Evolutionary conservation across 495 filamentous ascomycete species (phyloP).

Genomic region (Penicillium canescens): DNA sequence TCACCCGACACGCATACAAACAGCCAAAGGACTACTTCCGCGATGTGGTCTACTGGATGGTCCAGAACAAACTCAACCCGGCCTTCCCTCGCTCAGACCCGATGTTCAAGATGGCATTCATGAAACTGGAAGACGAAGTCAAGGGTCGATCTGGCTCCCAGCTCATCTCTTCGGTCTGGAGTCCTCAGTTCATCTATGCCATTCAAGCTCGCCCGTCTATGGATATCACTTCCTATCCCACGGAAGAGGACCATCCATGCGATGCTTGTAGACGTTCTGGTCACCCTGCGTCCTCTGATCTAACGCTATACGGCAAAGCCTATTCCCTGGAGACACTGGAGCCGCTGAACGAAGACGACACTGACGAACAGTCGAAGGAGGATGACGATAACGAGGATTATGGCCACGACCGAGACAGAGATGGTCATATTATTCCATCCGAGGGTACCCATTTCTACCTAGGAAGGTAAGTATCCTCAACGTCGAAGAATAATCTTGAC

Average conservation of each 20-base stretch:
- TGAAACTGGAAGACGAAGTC: conserved; percentile 73
- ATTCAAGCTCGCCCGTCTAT: conserved; percentile 64
- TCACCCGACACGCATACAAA: conserved; percentile 64
- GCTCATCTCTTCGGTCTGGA: conserved; percentile 75
- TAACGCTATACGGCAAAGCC: conserved; percentile 65
- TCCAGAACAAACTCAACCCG: conserved; percentile 75
- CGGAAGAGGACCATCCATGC: conserved; percentile 51
- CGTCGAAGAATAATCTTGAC: neutral
- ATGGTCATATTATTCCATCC: conserved; percentile 34
- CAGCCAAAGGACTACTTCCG: conserved; percentile 77
- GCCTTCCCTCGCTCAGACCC: conserved; percentile 64
- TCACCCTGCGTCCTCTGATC: conserved; percentile 63
- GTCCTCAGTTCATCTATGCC: conserved; percentile 59
- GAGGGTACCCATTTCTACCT: conserved; percentile 41
- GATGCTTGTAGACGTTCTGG: conserved; percentile 73
- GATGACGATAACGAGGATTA: conserved; percentile 40
- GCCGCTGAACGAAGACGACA: conserved; percentile 56
- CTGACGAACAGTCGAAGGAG: conserved; percentile 36
- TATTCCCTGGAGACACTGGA: conserved; percentile 72
- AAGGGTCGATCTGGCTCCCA: conserved; percentile 67
- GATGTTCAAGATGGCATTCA: conserved; percentile 70
- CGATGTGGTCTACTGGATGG: conserved; percentile 79
- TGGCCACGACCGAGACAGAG: conserved; percentile 32
- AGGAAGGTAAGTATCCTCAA: conserved; percentile 37
- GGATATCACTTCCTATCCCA: conserved; percentile 35